Conservation (phyloP, 2,329 filamentous ascomycete species). For the Tolypocladium sp. region DNA sequence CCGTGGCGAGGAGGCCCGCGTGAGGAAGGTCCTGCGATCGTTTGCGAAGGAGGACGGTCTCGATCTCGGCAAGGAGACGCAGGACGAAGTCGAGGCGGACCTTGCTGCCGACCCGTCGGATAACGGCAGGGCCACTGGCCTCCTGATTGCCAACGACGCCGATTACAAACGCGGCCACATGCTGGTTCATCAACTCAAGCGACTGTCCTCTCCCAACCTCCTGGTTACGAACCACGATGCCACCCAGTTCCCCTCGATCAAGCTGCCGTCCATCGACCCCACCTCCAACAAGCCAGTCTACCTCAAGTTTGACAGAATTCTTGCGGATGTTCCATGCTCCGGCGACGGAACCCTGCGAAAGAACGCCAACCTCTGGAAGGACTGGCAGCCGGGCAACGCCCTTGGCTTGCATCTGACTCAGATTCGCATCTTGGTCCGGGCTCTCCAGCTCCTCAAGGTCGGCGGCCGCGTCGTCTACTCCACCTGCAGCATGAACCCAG, state of each 20-base stretch:
- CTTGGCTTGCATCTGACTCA: slow-evolving; percentile 83
- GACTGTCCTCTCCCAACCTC: slow-evolving; percentile 89
- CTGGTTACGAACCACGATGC: slow-evolving; percentile 98
- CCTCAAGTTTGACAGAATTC: slow-evolving; percentile 91
- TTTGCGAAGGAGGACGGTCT: slow-evolving; percentile 53
- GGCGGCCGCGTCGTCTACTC: slow-evolving; percentile 95
- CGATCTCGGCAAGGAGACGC: slow-evolving; percentile 37
- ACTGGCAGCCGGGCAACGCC: slow-evolving; percentile 83
- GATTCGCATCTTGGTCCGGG: slow-evolving; percentile 79
- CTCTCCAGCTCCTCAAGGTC: slow-evolving; percentile 91
- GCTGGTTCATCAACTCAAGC: slow-evolving; percentile 96
- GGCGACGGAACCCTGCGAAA: slow-evolving; percentile 92
- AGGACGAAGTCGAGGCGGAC: slow-evolving; percentile 38
- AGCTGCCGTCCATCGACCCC: slow-evolving; percentile 54
- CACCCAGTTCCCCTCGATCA: slow-evolving; percentile 88
- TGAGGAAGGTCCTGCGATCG: slow-evolving; percentile 59
- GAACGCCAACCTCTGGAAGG: slow-evolving; percentile 89
- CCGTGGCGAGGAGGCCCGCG: slow-evolving; percentile 79
- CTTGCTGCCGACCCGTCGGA: slow-evolving; percentile 56
- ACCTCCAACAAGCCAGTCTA: slow-evolving; percentile 55
- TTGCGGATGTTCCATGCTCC: slow-evolving; percentile 94
- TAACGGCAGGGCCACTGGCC: slow-evolving; percentile 78
- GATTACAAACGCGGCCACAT: slow-evolving; percentile 97
- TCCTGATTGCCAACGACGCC: slow-evolving; percentile 90
- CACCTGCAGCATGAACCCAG: slow-evolving; percentile 96